Base-by-base conservation (phyloP, 225 moss, liverwort and hornwort species). In the Neckera pumila region DNA sequence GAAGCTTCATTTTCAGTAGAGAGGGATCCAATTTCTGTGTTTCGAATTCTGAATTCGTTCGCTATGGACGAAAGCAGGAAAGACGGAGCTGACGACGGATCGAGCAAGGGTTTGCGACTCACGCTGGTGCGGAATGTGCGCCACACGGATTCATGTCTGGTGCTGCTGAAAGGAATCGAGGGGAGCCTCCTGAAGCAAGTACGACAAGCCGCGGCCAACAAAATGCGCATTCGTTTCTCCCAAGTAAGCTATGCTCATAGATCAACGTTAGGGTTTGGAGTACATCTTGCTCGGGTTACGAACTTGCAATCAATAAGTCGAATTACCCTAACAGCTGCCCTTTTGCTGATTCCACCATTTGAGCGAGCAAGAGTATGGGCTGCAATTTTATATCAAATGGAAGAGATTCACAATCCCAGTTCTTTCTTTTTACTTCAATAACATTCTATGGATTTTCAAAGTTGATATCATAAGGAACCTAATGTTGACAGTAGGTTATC, bases 71-170 rank as follows among this genome's bases (percentile, higher is more conserved):
- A 81, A 65, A 85, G 26, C 65, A 82, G 77, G 74, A 77, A 26
- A 65, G 88, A 79, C 13, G 79, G 87, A 76, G 74, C 31, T 72
- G 81, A 40, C 38, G 78, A 88, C 12, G 86, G 88, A 7, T 51
- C 63, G 25, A 89, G 67, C 43, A 91, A 93, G 81, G 91, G 82
- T 43, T 85, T 93, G 88, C 91, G 91, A 36, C 87, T 96, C 74
- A 93, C 95, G 25, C 89, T 96, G 58, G 93, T 95, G 71, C 94
- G 96, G 36, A 95, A 95, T 83, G 94, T 93, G 81, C 94, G 92
- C 70, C 95, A 94, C 56, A 95, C 94, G 81, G 96, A 95, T 92
- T 93, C 93, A 10, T 89, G 80, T 75, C 85, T 87, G 76, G 89
- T 95, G 85, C 71, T 95, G 80, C 88, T 96, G 56, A 90, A 89